Base-by-base conservation (phyloP, 2,329 filamentous ascomycete genomes). In the Fonsecaea erecta region DNA sequence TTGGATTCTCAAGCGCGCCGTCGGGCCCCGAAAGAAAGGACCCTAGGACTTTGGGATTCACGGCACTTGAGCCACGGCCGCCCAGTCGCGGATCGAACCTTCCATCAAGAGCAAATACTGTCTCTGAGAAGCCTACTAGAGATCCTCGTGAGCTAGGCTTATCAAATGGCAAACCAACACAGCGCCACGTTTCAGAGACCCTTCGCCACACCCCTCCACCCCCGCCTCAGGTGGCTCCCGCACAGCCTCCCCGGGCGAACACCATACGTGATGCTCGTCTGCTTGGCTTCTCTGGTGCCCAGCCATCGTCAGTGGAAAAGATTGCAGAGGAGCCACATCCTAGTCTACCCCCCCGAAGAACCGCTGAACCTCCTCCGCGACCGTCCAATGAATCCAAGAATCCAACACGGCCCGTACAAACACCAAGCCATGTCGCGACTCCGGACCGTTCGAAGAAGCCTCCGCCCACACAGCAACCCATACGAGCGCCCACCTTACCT, bases 81-180 rank as follows among this genome's bases (percentile, higher is more conserved):
- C 65, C 63, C 16, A 64, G 53, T 24, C 54, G 52, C 43, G 58
- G 54, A 28, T 24, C 65, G 12, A 59, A 43, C 35, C 30, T 68
- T 14, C 66, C 71, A 16, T 30, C 65, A 6, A 60, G 69, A 55
- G 66, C 68, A 24, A 68, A 55, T 54, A 70, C 68, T 9, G 51
- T 71, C 21, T 64, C 69, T 37, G 60, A 68, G 24, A 70, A 65
- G 56, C 61, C 61, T 35, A 46, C 55, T 6, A 64, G 65, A 55
- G 75, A 77, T 68, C 70, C 73, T 9, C 71, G 73, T 35, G 76
- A 78, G 21, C 51, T 74, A 43, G 75, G 75, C 9, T 73, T 75
- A n/a, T 71, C 73, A 8, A 57, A 80, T n/a, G 79, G 80, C n/a
- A 78, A 79, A 6, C 82, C 82, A 7, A 84, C 85, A 0, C 78